Evolutionary conservation across 148 eudicot genomes (phyloP).

Genomic region (Silene latifolia): DNA sequence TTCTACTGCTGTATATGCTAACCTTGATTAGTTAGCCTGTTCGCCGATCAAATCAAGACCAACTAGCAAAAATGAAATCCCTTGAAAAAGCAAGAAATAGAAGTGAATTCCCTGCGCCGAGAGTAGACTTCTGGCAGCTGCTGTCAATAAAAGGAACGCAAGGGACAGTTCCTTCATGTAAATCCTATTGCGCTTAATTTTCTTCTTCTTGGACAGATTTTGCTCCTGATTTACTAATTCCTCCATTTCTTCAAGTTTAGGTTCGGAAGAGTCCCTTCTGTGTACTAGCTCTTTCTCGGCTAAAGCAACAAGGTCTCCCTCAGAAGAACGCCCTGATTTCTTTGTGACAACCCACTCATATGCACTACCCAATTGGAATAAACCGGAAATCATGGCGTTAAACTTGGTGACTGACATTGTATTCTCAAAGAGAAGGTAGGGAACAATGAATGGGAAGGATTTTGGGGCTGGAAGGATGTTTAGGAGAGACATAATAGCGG

Average conservation of each 20-base stretch:
- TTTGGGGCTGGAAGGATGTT: slow-evolving; percentile 90
- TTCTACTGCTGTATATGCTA: slow-evolving; percentile 10
- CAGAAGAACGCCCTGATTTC: slow-evolving; percentile 96
- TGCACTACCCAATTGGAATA: slow-evolving; percentile 89
- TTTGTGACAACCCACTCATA: slow-evolving; percentile 97
- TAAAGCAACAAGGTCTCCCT: slow-evolving; percentile 68
- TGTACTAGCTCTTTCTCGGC: slow-evolving; percentile 44
- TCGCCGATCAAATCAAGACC: slow-evolving; percentile 96
- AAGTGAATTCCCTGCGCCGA: slow-evolving; percentile 97
- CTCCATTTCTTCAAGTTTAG: slow-evolving; percentile 48
- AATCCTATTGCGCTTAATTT: slow-evolving; percentile 65
- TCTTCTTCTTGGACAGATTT: slow-evolving; percentile 38
- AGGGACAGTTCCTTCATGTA: slow-evolving; percentile 80
- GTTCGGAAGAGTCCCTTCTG: slow-evolving; percentile 50
- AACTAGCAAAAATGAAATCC: slow-evolving; percentile 78
- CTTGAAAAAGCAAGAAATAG: slow-evolving; percentile 94
- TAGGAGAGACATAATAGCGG: slow-evolving; percentile 81
- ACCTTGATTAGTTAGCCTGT: slow-evolving; percentile 49
- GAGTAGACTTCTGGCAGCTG: slow-evolving; percentile 77
- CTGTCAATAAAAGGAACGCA: slow-evolving; percentile 78
- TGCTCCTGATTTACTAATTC: slow-evolving; percentile 42
- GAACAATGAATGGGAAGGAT: slow-evolving; percentile 91
- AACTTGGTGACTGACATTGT: slow-evolving; percentile 98
- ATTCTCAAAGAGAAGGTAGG: slow-evolving; percentile 91
- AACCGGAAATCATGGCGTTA: slow-evolving; percentile 94